Evolutionary conservation across 768 basidiomycete genomes (phyloP), one percentile per base, ranked within the genome.

Genomic region (Hebeloma cylindrosporum): DNA sequence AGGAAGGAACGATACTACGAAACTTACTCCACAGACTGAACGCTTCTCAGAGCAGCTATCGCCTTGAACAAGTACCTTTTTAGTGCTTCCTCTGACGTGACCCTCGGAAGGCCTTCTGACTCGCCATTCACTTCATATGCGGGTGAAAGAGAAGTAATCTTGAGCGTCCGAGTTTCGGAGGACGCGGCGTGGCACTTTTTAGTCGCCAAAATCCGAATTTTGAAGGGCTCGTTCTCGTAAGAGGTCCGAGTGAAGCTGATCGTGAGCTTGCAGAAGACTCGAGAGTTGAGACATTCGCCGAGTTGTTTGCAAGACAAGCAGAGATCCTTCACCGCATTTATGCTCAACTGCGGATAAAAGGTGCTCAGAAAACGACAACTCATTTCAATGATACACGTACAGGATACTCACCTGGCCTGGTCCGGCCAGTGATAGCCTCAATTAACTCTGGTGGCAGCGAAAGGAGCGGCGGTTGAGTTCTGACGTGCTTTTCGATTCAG

Each of bases 371-470:
- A n/a, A n/a, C n/a, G n/a, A n/a, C n/a, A n/a, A n/a, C n/a, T n/a
- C n/a, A n/a, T 11, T 11, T 9, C 13, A 21, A 16, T 7, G n/a
- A n/a, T n/a, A n/a, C n/a, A n/a, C n/a, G n/a, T 7, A 28, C 8
- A 13, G 25, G 16, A 11, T 13, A 50, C 54, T 18, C 20, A 55
- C 54, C 18, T 48, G n/a, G 32, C n/a, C n/a, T n/a, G n/a, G n/a
- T n/a, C n/a, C n/a, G n/a, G 32, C 49, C 45, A 21, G 36, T 34
- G 6, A 55, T 47, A 14, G 42, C 16, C 9, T 44, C 28, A 14
- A 45, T 44, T 2, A 55, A 38, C 30, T 55, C 54, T 17, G 50
- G 54, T 6, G 54, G 47, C 17, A 55, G 37, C 4, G 38, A 40
- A 14, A 51, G 33, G 10, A 49, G 22, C 7, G 20, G 37, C n/a